Evolutionary conservation across 208 protist genomes (phyloP), one percentile per base, ranked within the genome.

Genomic region (Trypanosoma vivax): DNA sequence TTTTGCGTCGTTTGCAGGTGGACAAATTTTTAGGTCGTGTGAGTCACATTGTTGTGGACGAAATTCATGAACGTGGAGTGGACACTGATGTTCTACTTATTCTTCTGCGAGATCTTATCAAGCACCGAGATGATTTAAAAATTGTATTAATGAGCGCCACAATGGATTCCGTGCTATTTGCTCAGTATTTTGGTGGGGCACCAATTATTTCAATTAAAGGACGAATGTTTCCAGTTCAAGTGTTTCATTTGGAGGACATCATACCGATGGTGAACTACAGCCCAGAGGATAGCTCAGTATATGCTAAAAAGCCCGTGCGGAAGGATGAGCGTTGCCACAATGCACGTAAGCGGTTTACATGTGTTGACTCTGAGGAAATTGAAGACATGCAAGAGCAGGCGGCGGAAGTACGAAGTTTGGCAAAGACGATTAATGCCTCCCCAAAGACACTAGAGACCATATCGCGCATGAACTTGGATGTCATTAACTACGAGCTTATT

Each of bases 41-140:
- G 9, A 94, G 82, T 43, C 91, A 97, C 67, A 78, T 97, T 19
- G 79, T 97, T 19, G 89, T 98, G 37, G 95, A 98, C 67, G 95
- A 98, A 51, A 95, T 97, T 37, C 95, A 98, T 70, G 95, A 98
- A 76, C 82, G 95, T 34, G 98, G 97, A 13, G 91, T 99, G 4
- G 85, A 97, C 60, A 96, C 79, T 13, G 95, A 98, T 79, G 95
- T 97, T 58, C 67, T 97, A 24, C 76, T 98, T 13, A 92, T 96
- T 31, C 70, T 97, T 5, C 65, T 98, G 31, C 75, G 79, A 18
- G 88, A 97, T 35, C 62, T 97, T 19, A 64, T 97, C 48, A 59
- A 66, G 5, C 62, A 73, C 4, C 76, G 79, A 40, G 67, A 18
- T 0, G 78, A 83, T 50, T 52, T 97, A 14, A 96, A 93, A 60